phyloP scores from a whole-genome alignment of 768 basidiomycete species.

The Pulveroboletus ravenelii region DNA sequence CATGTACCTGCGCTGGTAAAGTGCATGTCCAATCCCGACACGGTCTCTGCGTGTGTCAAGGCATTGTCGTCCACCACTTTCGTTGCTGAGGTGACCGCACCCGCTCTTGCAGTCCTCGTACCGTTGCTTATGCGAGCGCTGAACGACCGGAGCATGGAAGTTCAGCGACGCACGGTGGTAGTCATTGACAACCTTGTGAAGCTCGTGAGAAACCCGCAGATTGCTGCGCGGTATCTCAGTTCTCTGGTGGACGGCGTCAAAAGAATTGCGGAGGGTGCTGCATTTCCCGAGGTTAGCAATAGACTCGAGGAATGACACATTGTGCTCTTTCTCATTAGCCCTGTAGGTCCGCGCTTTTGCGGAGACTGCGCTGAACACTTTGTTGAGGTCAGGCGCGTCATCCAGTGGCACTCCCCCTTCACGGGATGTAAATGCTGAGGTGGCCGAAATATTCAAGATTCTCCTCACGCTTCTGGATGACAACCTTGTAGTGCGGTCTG shows the following conservation, averaged over 20 bases:
- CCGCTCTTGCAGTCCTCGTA: slow-evolving; percentile 93
- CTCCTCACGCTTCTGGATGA: slow-evolving; percentile 59
- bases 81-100: slow-evolving; percentile 93
- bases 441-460: slow-evolving; percentile 47
- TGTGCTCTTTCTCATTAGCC: slow-evolving; percentile 9
- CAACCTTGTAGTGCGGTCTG: slow-evolving; percentile 38
- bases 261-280: slow-evolving; percentile 84
- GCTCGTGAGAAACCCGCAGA: slow-evolving; percentile 85
- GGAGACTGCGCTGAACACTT: slow-evolving; percentile 72
- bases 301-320: slow-evolving; percentile 1
- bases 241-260: slow-evolving; percentile 86
- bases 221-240: slow-evolving; percentile 86
- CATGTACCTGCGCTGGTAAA: slow-evolving; percentile 88
- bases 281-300: slow-evolving; percentile 82
- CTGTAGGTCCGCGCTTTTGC: slow-evolving; percentile 88
- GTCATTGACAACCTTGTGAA: slow-evolving; percentile 97
- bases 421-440: slow-evolving; percentile 67
- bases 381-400: slow-evolving; percentile 82
- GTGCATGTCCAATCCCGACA: slow-evolving; percentile 88
- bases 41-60: slow-evolving; percentile 92
- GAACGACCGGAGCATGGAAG: slow-evolving; percentile 95
- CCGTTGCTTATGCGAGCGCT: slow-evolving; percentile 87
- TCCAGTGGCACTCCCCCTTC: slow-evolving; percentile 62
- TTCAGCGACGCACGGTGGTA: slow-evolving; percentile 89
- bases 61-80: slow-evolving; percentile 92